A percentile compares a stretch with the other conserved stretches of the same genome.
Evolutionary conservation across 2,329 filamentous ascomycete genomes (phyloP).

Genomic region (Hypoxylon sp.): DNA sequence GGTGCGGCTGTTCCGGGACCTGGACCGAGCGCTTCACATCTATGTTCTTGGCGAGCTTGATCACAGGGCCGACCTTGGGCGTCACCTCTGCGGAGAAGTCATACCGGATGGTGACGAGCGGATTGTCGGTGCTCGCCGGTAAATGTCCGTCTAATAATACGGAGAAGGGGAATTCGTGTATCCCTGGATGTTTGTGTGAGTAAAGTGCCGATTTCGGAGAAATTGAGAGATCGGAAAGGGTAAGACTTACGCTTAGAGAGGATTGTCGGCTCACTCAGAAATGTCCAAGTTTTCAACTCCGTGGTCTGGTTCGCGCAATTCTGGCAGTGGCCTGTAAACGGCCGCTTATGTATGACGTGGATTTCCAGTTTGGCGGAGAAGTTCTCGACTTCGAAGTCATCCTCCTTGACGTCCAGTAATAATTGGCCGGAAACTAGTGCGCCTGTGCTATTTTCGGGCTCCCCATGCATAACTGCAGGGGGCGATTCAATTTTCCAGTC

Average conservation of each 20-base stretch:
- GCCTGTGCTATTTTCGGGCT: slow-evolving; percentile 81
- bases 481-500: slow-evolving; percentile 84
- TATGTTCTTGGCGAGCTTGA: slow-evolving; percentile 77
- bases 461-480: slow-evolving; percentile 86
- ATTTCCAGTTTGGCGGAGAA: slow-evolving; percentile 81
- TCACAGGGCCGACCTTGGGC: slow-evolving; percentile 68
- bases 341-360: slow-evolving; percentile 82
- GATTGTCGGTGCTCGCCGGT: slow-evolving; percentile 85
- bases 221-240: neutral
- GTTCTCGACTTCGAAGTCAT: slow-evolving; percentile 75
- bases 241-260: slow-evolving; percentile 64
- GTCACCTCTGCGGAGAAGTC: slow-evolving; percentile 78
- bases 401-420: slow-evolving; percentile 79
- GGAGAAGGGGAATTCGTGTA: slow-evolving; percentile 90
- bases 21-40: slow-evolving; percentile 83
- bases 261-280: slow-evolving; percentile 72
- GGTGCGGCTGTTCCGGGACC: slow-evolving; percentile 82
- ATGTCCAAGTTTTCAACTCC: slow-evolving; percentile 84
- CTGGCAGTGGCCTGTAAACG: slow-evolving; percentile 82
- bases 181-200: slow-evolving; percentile 62
- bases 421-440: slow-evolving; percentile 89
- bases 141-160: slow-evolving; percentile 87
- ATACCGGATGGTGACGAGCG: slow-evolving; percentile 82
- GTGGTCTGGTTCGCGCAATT: slow-evolving; percentile 81
- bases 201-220: slow-evolving; percentile 25